Conservation (phyloP, 805 yeast species). For the Candida golubevii region DNA sequence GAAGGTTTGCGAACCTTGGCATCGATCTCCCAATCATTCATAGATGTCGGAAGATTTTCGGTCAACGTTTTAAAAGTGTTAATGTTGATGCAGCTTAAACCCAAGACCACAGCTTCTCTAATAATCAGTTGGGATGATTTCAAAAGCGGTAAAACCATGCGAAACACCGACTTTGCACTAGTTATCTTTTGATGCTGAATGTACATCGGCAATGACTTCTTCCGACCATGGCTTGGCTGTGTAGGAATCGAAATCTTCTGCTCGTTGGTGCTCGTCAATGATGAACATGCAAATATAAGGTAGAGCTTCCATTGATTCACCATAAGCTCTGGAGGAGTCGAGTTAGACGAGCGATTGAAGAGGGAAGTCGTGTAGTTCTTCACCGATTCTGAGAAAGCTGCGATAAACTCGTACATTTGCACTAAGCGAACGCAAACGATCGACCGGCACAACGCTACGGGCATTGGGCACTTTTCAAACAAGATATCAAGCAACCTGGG, state of each 20-base stretch:
- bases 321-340: conserved; percentile 59
- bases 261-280: conserved; percentile 84
- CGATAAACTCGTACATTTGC: conserved; percentile 71
- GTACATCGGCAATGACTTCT: conserved; percentile 72
- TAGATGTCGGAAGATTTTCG: conserved; percentile 63
- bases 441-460: conserved; percentile 88
- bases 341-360: conserved; percentile 24
- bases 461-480: conserved; percentile 81
- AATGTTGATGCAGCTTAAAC: conserved; percentile 83
- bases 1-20: conserved; percentile 26
- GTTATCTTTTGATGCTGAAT: conserved; percentile 91
- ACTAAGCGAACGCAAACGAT: conserved; percentile 85
- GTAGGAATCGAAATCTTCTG: conserved; percentile 60
- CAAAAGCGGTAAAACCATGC: conserved; percentile 79
- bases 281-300: conserved; percentile 85
- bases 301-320: conserved; percentile 88
- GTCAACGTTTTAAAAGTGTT: conserved; percentile 81
- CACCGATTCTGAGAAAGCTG: conserved; percentile 48
- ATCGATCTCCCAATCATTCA: conserved; percentile 45
- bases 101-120: conserved; percentile 83
- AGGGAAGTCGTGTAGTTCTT: conserved; percentile 34
- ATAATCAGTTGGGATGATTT: conserved; percentile 65
- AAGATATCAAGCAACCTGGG: conserved; percentile 70
- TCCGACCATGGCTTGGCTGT: conserved; percentile 57
- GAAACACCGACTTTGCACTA: conserved; percentile 84